A percentile compares a stretch with the other conserved stretches of the same genome.
Evolutionary conservation across 2,329 filamentous ascomycete genomes (phyloP).

Genomic region (Plenodomus lindquistii): DNA sequence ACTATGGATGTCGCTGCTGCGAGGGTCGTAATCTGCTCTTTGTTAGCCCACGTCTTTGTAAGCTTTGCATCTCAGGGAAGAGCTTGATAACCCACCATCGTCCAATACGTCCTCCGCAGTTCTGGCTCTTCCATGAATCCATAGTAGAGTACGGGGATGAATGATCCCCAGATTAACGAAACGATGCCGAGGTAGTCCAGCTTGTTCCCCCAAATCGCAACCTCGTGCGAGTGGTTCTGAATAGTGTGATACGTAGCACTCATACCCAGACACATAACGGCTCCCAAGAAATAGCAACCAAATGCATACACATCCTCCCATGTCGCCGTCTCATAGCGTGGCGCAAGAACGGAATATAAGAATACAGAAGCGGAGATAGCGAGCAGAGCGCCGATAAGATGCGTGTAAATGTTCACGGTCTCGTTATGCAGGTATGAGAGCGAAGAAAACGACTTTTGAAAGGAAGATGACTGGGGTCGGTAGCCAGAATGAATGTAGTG

Average conservation of each 20-base stretch:
- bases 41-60: neutral
- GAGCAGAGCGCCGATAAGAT: conserved; percentile 55
- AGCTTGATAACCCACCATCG: conserved; percentile 57
- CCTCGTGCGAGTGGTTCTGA: conserved; percentile 77
- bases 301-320: conserved; percentile 44
- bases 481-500: conserved; percentile 70
- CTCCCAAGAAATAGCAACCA: conserved; percentile 46
- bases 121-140: conserved; percentile 63
- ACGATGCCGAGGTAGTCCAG: conserved; percentile 96
- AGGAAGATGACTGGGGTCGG: conserved; percentile 65
- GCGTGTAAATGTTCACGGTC: conserved; percentile 72
- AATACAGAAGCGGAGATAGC: conserved; percentile 22
- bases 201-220: conserved; percentile 85
- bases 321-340: conserved; percentile 41
- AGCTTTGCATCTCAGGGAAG: neutral
- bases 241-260: conserved; percentile 78
- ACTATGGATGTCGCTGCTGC: conserved; percentile 76
- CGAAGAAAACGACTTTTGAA: conserved; percentile 60
- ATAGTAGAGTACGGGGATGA: conserved; percentile 76
- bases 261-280: conserved; percentile 52
- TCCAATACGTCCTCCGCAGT: conserved; percentile 73
- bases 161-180: conserved; percentile 86
- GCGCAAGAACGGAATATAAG: conserved; percentile 29
- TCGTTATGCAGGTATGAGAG: conserved; percentile 69
- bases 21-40: conserved; percentile 71